These are phyloP conservation scores for Enterocytospora artemiae DNA, from an alignment of 371 early-diverging fungal species.

Conservation along the genomic window DNA sequence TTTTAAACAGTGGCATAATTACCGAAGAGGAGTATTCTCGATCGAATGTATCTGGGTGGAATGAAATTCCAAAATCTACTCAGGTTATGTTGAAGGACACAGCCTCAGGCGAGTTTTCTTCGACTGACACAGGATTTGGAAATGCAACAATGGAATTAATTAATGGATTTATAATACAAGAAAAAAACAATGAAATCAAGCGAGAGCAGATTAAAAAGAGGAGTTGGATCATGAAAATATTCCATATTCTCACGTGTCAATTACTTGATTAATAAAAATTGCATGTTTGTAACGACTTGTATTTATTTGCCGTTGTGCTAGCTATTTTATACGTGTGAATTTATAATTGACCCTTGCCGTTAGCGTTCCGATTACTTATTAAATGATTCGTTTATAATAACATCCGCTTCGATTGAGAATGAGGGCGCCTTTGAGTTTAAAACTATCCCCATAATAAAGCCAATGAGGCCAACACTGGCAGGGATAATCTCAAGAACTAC, in stretches of 20 bases:
- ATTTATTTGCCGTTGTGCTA: neutral
- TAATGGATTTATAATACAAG: neutral
- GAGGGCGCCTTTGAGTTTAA: constrained; percentile 28
- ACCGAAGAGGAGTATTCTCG: too few species aligned
- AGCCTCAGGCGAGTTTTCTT: too few species aligned
- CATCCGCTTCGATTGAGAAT: neutral
- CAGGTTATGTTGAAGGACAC: too few species aligned
- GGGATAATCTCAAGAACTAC: constrained; percentile 55
- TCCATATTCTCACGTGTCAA: too few species aligned
- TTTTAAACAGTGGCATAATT: too few species aligned
- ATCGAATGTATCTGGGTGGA: too few species aligned
- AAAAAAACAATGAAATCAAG: neutral
- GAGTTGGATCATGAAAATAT: neutral
- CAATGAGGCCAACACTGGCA: constrained; percentile 55
- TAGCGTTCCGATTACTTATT: neutral
- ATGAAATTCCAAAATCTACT: too few species aligned
- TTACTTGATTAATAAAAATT: neutral
- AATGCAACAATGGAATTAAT: neutral
- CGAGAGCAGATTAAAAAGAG: neutral
- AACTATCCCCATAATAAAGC: constrained; percentile 49
- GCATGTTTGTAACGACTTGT: neutral
- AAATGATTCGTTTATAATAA: neutral
- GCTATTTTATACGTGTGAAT: neutral
- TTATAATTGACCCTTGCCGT: neutral
- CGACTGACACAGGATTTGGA: neutral